Conservation (phyloP, 371 early-diverging fungal genomes). For the Zopfochytrium polystomum region DNA sequence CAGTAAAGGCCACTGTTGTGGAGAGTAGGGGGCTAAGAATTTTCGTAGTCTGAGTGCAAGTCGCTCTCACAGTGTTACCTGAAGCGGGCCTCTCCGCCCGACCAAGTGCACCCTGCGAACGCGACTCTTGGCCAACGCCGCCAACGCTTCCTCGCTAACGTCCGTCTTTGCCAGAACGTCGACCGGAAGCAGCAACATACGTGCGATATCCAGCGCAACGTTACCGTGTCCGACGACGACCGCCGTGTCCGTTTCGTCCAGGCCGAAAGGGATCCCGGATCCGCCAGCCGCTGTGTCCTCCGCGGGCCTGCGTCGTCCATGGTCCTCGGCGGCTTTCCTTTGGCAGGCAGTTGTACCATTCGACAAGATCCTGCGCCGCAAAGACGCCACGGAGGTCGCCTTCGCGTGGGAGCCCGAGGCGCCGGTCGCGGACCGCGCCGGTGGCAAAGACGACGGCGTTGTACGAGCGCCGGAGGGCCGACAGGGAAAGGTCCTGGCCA, state of each 20-base stretch:
- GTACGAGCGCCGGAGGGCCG: constrained; percentile 60
- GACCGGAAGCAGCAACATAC: constrained; percentile 77
- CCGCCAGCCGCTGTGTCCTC: constrained; percentile 23
- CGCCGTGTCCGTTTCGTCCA: constrained; percentile 67
- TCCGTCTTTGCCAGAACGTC: constrained; percentile 82
- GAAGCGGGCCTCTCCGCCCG: constrained; percentile 89
- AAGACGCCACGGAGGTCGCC: constrained; percentile 57
- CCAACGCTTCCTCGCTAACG: constrained; percentile 76
- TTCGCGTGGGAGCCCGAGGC: constrained; percentile 78
- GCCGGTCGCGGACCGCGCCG: constrained; percentile 87
- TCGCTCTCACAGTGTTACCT: too few species aligned
- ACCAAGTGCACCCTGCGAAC: constrained; percentile 81
- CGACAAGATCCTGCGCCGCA: constrained; percentile 84
- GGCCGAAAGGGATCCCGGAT: constrained; percentile 47
- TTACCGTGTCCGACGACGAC: constrained; percentile 94
- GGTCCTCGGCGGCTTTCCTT: too few species aligned
- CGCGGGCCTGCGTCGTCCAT: too few species aligned
- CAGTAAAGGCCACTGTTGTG: constrained; percentile 75
- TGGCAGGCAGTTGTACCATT: constrained; percentile 95
- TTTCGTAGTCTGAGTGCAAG: too few species aligned
- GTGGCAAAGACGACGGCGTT: too few species aligned
- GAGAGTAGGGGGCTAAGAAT: too few species aligned
- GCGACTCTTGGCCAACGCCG: constrained; percentile 62
- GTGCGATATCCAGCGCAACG: constrained; percentile 91
- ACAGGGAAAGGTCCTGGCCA: constrained; percentile 31